Evolutionary conservation across 1,284 basidiomycete species (phyloP), one percentile per base, ranked within the genome.

Genomic region (Ceratobasidium sp.): DNA sequence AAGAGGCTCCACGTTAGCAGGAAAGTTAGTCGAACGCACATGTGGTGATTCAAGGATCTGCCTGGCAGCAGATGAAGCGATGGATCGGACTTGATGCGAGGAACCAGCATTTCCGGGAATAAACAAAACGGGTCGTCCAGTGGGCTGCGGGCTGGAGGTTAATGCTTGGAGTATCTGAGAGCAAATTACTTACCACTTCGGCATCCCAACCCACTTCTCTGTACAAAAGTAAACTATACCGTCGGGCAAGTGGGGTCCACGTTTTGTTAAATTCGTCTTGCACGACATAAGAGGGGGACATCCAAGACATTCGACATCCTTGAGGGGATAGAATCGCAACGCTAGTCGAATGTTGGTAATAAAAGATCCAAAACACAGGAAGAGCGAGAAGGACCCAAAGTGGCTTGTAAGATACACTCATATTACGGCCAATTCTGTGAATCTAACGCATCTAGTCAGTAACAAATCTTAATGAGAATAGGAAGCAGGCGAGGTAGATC

Each of bases 41-140:
- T 85, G 84, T 59, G 87, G 92, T 71, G 84, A 86, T 41, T 84
- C 85, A 80, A 89, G 94, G 81, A 90, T 97, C 78, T 97, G 95
- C 71, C 92, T 85, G 0, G 93, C 86, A 1, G 95, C 93, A 15
- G 95, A 96, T 2, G 95, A 96, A 1, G 97, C 97, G 78, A 99
- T 95, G 19, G 96, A 98, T 75, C 98, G 90, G 24, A 95, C 93
- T 86, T 99, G 98, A 76, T 91, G 92, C 62, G 94, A 97, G 1
- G 95, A 97, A 1, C 98, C 98, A 14, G 98, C 97, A 80, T 99
- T 99, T 1, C 98, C 98, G 0, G 98, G 98, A 24, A 99, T 92
- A 84, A 99, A 99, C 33, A 99, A 86, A 11, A 97, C 95, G 6
- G 98, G 97, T 15, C 86, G 81, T 53, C 94, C 90, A 54, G 81